phyloP scores from a whole-genome alignment of 306 rosid genomes.

The Datisca glomerata region DNA sequence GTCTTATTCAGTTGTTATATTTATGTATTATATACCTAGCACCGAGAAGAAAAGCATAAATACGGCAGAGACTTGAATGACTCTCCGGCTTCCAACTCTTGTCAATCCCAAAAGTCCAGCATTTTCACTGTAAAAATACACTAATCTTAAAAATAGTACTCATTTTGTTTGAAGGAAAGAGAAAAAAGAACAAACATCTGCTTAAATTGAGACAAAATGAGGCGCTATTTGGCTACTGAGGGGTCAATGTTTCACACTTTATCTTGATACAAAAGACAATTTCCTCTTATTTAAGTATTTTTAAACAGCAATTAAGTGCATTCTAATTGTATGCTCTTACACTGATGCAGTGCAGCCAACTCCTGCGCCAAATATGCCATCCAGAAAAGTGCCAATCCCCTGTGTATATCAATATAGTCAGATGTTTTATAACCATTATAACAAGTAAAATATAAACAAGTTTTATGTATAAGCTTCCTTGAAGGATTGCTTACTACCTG shows the following conservation, averaged over 20 bases:
- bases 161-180: too few species aligned
- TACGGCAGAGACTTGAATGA: slow-evolving; percentile 57
- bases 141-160: too few species aligned
- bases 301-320: neutral
- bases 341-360: slow-evolving; percentile 75
- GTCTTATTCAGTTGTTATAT: neutral
- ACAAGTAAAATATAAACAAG: too few species aligned
- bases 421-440: neutral
- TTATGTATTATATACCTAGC: slow-evolving; percentile 33
- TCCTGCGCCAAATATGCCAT: slow-evolving; percentile 67
- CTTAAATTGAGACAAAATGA: too few species aligned
- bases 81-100: slow-evolving; percentile 71
- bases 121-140: slow-evolving; percentile 64
- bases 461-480: too few species aligned
- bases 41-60: slow-evolving; percentile 87
- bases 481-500: slow-evolving; percentile 40
- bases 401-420: slow-evolving; percentile 11
- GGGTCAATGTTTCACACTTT: too few species aligned
- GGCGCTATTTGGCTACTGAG: too few species aligned
- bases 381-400: slow-evolving; percentile 67
- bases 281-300: neutral
- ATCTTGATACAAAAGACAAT: too few species aligned
- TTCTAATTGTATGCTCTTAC: slow-evolving; percentile 21
- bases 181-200: too few species aligned
- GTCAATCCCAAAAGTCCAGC: slow-evolving; percentile 92